Conservation (phyloP, 1,284 basidiomycete species). For the Flammula alnicola region DNA sequence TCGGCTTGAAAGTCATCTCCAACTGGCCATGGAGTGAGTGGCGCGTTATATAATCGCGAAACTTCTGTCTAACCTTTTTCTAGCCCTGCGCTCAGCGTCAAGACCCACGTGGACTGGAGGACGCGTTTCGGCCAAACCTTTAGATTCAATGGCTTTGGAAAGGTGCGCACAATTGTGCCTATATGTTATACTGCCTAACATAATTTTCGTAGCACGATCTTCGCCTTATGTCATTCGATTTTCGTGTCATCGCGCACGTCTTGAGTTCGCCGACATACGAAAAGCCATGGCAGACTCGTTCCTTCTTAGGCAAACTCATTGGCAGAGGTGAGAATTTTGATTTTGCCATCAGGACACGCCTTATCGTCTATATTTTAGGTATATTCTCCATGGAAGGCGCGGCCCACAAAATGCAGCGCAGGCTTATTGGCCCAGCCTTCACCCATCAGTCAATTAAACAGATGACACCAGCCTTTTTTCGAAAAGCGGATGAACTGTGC, state of each 20-base stretch:
- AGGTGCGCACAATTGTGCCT: conserved; percentile 30
- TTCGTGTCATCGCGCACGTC: conserved; percentile 51
- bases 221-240: conserved; percentile 57
- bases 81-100: conserved; percentile 43
- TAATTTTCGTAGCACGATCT: conserved; percentile 49
- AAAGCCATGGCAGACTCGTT: conserved; percentile 60
- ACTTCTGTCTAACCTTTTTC: neutral
- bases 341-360: neutral
- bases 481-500: conserved; percentile 51
- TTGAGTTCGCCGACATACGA: conserved; percentile 52
- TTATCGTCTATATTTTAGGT: conserved; percentile 32
- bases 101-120: conserved; percentile 48
- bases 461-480: conserved; percentile 48
- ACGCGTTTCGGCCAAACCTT: conserved; percentile 51
- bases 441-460: conserved; percentile 44
- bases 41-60: neutral
- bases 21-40: conserved; percentile 49
- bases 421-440: conserved; percentile 54
- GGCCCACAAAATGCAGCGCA: conserved; percentile 49
- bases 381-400: conserved; percentile 54
- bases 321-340: conserved; percentile 41
- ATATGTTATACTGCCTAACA: conserved; percentile 1
- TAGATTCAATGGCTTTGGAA: conserved; percentile 55
- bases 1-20: conserved; percentile 45
- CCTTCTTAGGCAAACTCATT: conserved; percentile 49